Evolutionary conservation across 352 stramenopile species (phyloP).

Genomic region (Globisporangium nunn): DNA sequence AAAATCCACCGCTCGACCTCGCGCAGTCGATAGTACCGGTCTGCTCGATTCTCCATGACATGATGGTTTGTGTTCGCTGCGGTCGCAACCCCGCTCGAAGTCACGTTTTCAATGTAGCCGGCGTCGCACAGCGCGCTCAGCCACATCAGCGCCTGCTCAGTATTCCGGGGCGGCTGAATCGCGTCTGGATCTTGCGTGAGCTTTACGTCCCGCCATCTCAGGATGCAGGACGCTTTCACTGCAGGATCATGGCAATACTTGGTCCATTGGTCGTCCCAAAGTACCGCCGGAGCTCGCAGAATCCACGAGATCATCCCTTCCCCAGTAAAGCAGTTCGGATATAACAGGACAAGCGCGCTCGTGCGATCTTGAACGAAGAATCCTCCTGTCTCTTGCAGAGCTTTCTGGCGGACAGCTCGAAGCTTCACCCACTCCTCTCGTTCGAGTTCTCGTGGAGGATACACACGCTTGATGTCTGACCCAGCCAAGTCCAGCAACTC

Average conservation of each 20-base stretch:
- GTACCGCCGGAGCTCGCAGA: constrained; percentile 22
- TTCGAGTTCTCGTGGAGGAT: constrained; percentile 10
- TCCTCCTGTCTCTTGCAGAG: constrained; percentile 28
- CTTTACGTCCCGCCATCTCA: constrained; percentile 29
- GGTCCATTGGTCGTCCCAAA: constrained; percentile 50
- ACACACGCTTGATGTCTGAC: constrained; percentile 14
- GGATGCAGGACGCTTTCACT: constrained; percentile 12
- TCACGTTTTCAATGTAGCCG: constrained; percentile 52
- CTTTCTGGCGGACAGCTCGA: constrained; percentile 31
- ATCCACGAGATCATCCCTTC: constrained; percentile 66
- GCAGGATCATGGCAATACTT: constrained; percentile 37
- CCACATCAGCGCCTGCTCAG: constrained; percentile 36
- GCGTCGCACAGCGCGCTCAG: constrained; percentile 48
- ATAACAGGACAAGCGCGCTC: constrained; percentile 22
- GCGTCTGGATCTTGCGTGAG: constrained; percentile 38
- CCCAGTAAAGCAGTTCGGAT: constrained; percentile 48
- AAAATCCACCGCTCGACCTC: constrained; percentile 44
- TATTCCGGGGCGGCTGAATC: constrained; percentile 30
- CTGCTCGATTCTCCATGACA: constrained; percentile 34
- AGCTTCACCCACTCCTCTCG: constrained; percentile 49
- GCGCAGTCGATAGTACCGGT: constrained; percentile 48
- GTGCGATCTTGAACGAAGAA: constrained; percentile 56
- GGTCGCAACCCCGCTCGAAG: constrained; percentile 7
- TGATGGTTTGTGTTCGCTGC: constrained; percentile 31
- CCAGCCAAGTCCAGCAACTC: constrained; percentile 49